These are phyloP conservation scores for Pyrus bretschneideri DNA, from an alignment of 306 rosid genomes.

Conservation along the genomic window DNA sequence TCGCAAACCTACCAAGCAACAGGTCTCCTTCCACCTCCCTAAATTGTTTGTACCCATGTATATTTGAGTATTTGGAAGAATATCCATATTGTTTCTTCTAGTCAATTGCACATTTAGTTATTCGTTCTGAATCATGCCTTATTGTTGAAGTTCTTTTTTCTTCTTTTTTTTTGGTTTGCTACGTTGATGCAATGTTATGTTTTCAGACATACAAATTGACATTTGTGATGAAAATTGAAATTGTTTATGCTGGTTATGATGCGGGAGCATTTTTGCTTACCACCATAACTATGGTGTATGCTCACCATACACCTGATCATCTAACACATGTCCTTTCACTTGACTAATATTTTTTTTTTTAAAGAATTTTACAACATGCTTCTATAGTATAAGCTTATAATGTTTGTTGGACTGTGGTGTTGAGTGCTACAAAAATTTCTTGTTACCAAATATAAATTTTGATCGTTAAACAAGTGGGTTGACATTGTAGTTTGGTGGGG, in stretches of 20 bases:
- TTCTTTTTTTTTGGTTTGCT: background rate
- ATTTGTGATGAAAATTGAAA: background rate
- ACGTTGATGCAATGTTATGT: background rate
- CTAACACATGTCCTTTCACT: background rate
- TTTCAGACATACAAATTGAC: background rate
- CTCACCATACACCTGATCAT: too few species aligned
- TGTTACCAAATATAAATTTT: background rate
- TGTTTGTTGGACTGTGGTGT: background rate
- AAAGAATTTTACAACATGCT: background rate
- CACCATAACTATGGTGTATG: too few species aligned
- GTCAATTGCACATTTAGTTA: background rate
- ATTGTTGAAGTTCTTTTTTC: background rate
- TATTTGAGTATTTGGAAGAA: background rate
- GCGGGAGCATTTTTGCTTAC: background rate
- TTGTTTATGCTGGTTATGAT: background rate
- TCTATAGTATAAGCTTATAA: background rate
- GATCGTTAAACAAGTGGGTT: background rate
- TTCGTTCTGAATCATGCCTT: too few species aligned
- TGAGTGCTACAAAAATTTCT: background rate
- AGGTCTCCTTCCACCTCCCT: constrained; percentile 37
- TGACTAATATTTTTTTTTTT: background rate
- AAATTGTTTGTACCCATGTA: background rate
- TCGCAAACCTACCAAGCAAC: constrained; percentile 92
- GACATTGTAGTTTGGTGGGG: background rate
- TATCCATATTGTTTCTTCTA: background rate